These are phyloP conservation scores for Pneumocystis wakefieldiae DNA, from an alignment of 1,139 yeast genomes.

Conservation along the genomic window DNA sequence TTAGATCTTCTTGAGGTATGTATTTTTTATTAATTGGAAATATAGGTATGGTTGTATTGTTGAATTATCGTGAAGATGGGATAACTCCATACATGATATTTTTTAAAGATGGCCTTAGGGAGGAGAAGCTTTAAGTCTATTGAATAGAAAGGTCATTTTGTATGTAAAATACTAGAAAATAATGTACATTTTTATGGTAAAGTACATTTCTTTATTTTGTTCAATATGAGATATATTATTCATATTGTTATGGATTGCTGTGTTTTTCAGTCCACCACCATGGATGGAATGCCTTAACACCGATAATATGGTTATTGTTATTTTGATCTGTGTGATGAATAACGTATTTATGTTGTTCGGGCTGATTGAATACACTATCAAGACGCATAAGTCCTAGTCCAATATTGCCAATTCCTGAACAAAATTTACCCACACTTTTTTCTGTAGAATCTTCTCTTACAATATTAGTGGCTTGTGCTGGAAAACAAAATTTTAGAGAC, in stretches of 20 bases:
- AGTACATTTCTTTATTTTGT: background rate
- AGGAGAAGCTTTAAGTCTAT: constrained; percentile 51
- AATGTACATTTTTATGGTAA: too few species aligned
- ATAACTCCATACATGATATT: constrained; percentile 89
- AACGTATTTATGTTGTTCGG: constrained; percentile 13
- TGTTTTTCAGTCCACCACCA: constrained; percentile 21
- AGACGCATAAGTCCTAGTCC: constrained; percentile 48
- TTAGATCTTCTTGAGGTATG: background rate
- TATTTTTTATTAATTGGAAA: background rate
- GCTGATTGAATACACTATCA: constrained; percentile 26
- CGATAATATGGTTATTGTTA: constrained; percentile 12
- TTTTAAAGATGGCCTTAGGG: constrained; percentile 96
- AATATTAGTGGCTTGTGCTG: background rate
- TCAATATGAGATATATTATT: background rate
- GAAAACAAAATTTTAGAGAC: constrained; percentile 4
- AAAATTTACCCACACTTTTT: constrained; percentile 41
- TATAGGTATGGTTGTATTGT: constrained; percentile 76
- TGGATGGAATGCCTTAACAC: constrained; percentile 11
- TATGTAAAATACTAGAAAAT: background rate
- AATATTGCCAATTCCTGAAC: constrained; percentile 41
- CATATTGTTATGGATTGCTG: background rate
- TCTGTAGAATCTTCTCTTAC: constrained; percentile 21
- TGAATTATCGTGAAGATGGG: constrained; percentile 99
- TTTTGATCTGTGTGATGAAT: constrained; percentile 20
- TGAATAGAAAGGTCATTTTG: background rate